Evolutionary conservation across 2,329 filamentous ascomycete genomes (phyloP).

Genomic region (Arthrobotrys pseudoclavata): DNA sequence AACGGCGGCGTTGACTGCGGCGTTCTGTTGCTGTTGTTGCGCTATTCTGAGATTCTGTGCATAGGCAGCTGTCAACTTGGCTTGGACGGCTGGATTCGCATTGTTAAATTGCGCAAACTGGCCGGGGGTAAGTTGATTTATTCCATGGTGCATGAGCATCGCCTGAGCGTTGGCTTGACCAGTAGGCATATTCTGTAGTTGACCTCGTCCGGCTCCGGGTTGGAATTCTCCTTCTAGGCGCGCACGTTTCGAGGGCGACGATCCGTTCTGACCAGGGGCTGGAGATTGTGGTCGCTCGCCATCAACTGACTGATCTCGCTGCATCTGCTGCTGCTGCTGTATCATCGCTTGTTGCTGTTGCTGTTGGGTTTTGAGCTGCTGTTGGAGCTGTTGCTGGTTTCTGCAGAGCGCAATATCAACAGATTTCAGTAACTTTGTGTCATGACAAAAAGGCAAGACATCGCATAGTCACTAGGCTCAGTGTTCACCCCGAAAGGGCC

Average conservation of each 20-base stretch:
- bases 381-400: constrained; percentile 59
- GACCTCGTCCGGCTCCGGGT: constrained; percentile 52
- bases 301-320: constrained; percentile 74
- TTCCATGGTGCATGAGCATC: constrained; percentile 77
- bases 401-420: constrained; percentile 60
- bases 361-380: constrained; percentile 62
- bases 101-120: constrained; percentile 77
- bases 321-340: constrained; percentile 71
- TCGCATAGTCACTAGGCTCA: constrained; percentile 58
- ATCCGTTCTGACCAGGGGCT: constrained; percentile 67
- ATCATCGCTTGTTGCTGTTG: constrained; percentile 77
- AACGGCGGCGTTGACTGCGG: constrained; percentile 50
- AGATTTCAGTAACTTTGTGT: constrained; percentile 59
- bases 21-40: constrained; percentile 77
- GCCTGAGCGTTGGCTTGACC: constrained; percentile 62
- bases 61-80: constrained; percentile 90
- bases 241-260: constrained; percentile 63
- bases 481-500: constrained; percentile 41
- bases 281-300: constrained; percentile 70
- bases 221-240: constrained; percentile 61
- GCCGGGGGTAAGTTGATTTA: constrained; percentile 82
- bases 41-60: constrained; percentile 85
- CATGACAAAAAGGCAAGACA: constrained; percentile 61
- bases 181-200: constrained; percentile 51
- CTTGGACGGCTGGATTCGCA: constrained; percentile 73